Base-by-base conservation (phyloP, 2,329 filamentous ascomycete species). In the Zasmidium cellare region DNA sequence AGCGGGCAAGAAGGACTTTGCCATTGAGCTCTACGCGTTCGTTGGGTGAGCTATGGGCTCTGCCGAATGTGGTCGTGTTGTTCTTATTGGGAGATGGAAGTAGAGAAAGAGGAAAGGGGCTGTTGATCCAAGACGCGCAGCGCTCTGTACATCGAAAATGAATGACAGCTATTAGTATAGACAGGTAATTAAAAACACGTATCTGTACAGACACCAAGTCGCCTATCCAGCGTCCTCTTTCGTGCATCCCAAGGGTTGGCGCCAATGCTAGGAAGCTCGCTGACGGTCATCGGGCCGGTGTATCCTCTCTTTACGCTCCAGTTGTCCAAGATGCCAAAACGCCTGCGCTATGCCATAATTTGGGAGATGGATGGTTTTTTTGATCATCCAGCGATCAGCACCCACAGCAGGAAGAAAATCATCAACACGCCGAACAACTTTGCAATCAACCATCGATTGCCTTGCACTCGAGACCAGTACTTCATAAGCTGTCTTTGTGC, bases 401-500 rank as follows among this genome's bases (percentile, higher is more conserved):
- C 71, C 71, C 72, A 74, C 18, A 73, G 57, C 56, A 74, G 61
- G 54, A 74, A 74, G 65, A 75, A 96, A 74, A 96, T 92, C 92
- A 97, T 97, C 67, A 97, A 77, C 51, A 97, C 91, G 60, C 93
- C 87, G 75, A 89, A 89, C 87, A 90, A 89, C 79, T 81, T 82
- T 25, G 92, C 92, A 67, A 97, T 87, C 64, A 99, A 79, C 94
- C 93, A 97, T 64, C 94, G 84, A 78, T 99, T 99, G 62, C 92
- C 91, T 56, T 91, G 94, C 24, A 97, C 92, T 44, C 92, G 84
- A 24, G 86, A 89, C 93, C 94, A 99, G 77, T 97, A 99, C 75
- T 97, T 97, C 77, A 99, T 85, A 70, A 99, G 74, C 76, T 99
- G 93, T 62, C 92, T 84, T 73, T 99, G 94, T 5, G 94, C 94